Evolutionary conservation across 352 stramenopile species (phyloP), one percentile per base, ranked within the genome.

Genomic region (Pythium scleroteichum): DNA sequence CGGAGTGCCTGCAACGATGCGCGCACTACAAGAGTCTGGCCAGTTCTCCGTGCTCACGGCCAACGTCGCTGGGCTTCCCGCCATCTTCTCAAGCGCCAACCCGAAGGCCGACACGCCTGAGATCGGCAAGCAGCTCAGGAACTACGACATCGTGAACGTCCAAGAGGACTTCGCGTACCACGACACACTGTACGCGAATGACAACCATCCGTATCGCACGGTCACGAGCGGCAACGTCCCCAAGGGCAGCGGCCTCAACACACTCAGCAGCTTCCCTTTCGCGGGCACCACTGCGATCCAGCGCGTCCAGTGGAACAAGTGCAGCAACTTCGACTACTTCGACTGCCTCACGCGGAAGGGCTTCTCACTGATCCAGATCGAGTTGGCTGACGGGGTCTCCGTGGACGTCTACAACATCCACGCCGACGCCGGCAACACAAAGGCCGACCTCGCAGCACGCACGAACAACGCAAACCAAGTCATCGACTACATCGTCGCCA

Each of bases 331-430:
- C 38, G 69, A 83, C 6, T 60, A 69, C 27, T 61, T 62, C 38
- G 75, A 83, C 62, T 83, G 75, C 59, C 68, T 83, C 58, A 83
- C 75, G 12, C 75, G 71, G 8, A 83, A 83, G 60, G 75, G 75
- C 20, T 83, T 83, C 51, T 80, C 72, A 12, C 59, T 75, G 38
- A 44, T 78, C 26, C 60, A 69, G 39, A 48, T 83, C 39, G 56
- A 79, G 46, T 53, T 83, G 24, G 75, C 63, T 0, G 66, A 78
- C 19, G 75, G 75, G 27, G 69, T 73, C 29, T 59, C 53, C 13
- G 52, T 80, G 27, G 72, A 80, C 54, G 44, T 80, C 7, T 83
- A 83, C 62, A 83, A 80, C 52, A 56, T 83, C 13, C 75, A 83
- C 64, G 44, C 75, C 1, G 72, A 80, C 50, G 75, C 72, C n/a